These are phyloP conservation scores for Alternaria ethzedia DNA, from an alignment of 2,329 filamentous ascomycete species.

Conservation along the genomic window DNA sequence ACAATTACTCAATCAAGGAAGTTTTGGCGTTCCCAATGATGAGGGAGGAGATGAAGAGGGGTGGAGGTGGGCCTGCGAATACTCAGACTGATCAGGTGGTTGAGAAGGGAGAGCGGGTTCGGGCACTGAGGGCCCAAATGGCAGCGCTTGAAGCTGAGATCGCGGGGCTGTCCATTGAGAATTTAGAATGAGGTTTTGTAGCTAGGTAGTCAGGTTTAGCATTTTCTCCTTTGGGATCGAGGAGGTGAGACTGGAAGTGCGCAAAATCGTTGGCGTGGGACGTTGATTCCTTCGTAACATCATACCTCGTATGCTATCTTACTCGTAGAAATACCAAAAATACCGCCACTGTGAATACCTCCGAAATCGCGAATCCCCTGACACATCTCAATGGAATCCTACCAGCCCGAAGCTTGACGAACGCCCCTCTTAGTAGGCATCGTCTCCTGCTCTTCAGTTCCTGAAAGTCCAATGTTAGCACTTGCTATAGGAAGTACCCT, in stretches of 20 bases:
- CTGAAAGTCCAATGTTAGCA: constrained; percentile 16
- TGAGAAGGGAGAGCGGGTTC: not conserved
- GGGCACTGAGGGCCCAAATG: not conserved
- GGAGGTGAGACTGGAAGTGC: not conserved
- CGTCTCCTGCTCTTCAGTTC: constrained; percentile 18
- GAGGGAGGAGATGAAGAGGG: constrained; percentile 66
- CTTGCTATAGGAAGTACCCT: not conserved
- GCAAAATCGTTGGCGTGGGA: not conserved
- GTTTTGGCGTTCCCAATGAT: constrained; percentile 97
- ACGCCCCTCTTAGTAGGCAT: constrained; percentile 11
- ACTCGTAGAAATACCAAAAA: not conserved
- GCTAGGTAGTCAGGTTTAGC: not conserved
- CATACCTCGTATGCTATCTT: not conserved
- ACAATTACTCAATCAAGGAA: constrained; percentile 96
- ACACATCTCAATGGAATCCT: not conserved
- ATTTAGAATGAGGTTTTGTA: not conserved
- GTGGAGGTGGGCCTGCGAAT: not conserved
- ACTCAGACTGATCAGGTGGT: not conserved
- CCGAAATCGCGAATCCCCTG: not conserved
- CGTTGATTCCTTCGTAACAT: not conserved
- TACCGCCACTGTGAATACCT: not conserved
- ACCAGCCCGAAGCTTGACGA: constrained; percentile 12
- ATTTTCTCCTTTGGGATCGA: not conserved
- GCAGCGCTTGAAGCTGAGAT: not conserved
- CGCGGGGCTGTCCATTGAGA: not conserved